Conservation (phyloP, 169 alveolate species). For the Eimeria brunetti region DNA sequence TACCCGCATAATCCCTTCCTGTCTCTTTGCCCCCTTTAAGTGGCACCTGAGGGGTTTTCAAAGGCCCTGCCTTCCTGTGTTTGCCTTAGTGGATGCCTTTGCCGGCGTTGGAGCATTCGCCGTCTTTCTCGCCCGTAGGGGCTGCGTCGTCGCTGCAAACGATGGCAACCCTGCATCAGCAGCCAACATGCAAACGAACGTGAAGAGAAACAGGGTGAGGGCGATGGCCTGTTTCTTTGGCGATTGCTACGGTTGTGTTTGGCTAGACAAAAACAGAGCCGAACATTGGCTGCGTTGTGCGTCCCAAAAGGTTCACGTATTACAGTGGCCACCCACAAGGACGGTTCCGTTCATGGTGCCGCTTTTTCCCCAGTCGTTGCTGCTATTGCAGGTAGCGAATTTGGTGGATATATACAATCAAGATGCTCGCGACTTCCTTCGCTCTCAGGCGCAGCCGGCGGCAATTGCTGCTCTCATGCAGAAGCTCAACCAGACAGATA, state of each 20-base stretch:
- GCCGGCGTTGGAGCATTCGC: conserved; percentile 95
- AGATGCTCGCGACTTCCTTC: conserved; percentile 69
- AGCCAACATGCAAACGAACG: conserved; percentile 88
- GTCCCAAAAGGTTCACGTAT: not conserved
- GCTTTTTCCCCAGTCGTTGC: not conserved
- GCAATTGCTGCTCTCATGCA: conserved; percentile 52
- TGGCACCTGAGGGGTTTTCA: not conserved
- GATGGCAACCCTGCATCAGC: conserved; percentile 93
- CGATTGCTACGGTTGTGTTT: not conserved
- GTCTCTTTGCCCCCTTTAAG: not conserved
- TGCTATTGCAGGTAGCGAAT: conserved; percentile 34
- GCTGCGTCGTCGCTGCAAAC: conserved; percentile 92
- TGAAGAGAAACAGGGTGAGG: conserved; percentile 87
- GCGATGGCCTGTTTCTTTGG: not conserved
- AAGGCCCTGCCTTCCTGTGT: not conserved
- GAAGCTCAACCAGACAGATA: conserved; percentile 15
- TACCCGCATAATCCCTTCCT: not conserved
- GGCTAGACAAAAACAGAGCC: not conserved
- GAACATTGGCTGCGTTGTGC: not conserved
- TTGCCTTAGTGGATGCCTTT: conserved; percentile 88
- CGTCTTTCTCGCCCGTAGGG: conserved; percentile 90
- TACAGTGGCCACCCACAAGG: not conserved
- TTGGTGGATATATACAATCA: conserved; percentile 61
- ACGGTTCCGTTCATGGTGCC: not conserved
- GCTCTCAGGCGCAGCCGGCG: conserved; percentile 36